phyloP scores from a whole-genome alignment of 345 rosid species.

The Rhizophora apiculata region DNA sequence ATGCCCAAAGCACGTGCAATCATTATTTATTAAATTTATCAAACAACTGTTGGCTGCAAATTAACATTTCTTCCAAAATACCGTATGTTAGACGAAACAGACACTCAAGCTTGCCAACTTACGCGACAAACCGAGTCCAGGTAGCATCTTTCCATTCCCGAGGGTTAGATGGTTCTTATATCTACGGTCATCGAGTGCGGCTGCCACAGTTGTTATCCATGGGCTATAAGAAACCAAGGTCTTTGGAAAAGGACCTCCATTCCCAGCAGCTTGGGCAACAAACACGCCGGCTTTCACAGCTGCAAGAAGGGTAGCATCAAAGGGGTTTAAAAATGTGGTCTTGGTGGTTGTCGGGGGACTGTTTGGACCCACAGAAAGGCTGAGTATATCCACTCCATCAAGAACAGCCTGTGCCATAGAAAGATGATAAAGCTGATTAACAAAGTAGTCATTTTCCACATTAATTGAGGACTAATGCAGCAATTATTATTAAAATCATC shows the following conservation, averaged over 20 bases:
- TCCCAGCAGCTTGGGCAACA: conserved; percentile 98
- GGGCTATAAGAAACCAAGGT: conserved; percentile 96
- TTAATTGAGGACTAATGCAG: too few relatives aligned
- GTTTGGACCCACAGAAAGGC: conserved; percentile 94
- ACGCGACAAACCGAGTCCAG: conserved; percentile 89
- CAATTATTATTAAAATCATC: too few relatives aligned
- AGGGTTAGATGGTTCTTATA: conserved; percentile 82
- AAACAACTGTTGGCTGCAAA: not conserved
- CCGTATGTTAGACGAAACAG: conserved; percentile 8
- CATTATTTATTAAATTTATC: not conserved
- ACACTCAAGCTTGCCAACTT: conserved; percentile 30
- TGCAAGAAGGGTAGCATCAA: conserved; percentile 90
- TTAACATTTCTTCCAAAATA: conserved; percentile 10
- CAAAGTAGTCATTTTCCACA: too few relatives aligned
- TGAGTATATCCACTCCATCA: conserved; percentile 96
- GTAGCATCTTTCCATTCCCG: conserved; percentile 79
- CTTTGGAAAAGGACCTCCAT: conserved; percentile 96
- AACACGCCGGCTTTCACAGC: conserved; percentile 98
- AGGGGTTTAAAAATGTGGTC: conserved; percentile 88
- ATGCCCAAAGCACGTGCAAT: conserved; percentile 1
- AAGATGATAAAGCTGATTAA: not conserved
- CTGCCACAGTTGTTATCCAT: conserved; percentile 94
- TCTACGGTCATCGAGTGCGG: conserved; percentile 95
- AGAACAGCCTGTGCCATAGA: conserved; percentile 71
- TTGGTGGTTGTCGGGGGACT: conserved; percentile 88